Evolutionary conservation across 1,139 yeast species (phyloP).

Genomic region (Geotrichum fermentans): DNA sequence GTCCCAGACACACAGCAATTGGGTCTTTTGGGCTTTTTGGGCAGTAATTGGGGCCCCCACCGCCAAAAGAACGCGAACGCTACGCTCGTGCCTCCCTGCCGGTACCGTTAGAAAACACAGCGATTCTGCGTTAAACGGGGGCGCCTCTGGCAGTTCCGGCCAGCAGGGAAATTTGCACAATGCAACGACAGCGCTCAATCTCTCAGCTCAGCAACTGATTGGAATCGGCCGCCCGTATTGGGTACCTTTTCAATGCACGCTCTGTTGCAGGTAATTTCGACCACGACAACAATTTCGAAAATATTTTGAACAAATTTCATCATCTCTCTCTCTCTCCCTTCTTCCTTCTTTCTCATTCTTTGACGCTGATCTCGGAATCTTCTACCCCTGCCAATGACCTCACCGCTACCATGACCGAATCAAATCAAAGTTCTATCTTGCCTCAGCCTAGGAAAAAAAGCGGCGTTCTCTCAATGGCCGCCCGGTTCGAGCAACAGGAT

Average conservation of each 20-base stretch:
- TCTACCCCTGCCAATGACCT: constrained; percentile 1
- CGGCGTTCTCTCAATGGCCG: constrained; percentile 18
- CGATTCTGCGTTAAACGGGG: too few species aligned
- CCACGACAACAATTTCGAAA: constrained; percentile 10
- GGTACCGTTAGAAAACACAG: too few species aligned
- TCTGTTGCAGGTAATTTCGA: not conserved
- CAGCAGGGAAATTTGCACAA: too few species aligned
- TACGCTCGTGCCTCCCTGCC: too few species aligned
- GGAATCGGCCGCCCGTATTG: too few species aligned
- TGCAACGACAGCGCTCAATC: too few species aligned
- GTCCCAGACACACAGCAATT: too few species aligned
- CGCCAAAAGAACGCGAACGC: not conserved
- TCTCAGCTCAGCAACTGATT: too few species aligned
- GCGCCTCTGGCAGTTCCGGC: too few species aligned
- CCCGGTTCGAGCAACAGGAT: constrained; percentile 16
- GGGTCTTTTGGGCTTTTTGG: too few species aligned
- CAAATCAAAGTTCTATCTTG: not conserved
- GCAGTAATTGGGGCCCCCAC: too few species aligned
- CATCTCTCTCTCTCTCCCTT: constrained; percentile 4
- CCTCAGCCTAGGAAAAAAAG: constrained; percentile 3
- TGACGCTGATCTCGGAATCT: constrained; percentile 2
- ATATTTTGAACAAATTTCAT: not conserved
- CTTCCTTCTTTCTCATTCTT: not conserved
- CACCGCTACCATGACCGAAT: constrained; percentile 3
- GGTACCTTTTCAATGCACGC: not conserved